Conservation (phyloP, 2,329 filamentous ascomycete genomes). For the Colletotrichum magnum region DNA sequence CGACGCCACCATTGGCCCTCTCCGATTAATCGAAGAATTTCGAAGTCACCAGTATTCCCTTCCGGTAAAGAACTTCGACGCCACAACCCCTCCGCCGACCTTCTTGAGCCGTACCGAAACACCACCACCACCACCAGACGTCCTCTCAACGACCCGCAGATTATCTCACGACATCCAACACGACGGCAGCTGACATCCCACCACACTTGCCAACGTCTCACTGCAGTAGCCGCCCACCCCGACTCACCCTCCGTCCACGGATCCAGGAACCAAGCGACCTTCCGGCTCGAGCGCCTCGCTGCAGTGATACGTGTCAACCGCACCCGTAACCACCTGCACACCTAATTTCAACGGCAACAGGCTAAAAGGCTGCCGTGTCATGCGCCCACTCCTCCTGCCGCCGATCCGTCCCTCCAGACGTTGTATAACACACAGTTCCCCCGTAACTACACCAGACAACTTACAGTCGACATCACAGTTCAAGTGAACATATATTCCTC, state of each 20-base stretch:
- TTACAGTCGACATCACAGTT: background rate
- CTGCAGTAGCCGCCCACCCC: background rate
- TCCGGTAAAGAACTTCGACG: too few relatives aligned
- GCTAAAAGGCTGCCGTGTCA: background rate
- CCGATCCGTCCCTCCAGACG: background rate
- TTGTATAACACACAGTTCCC: too few relatives aligned
- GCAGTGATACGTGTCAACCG: slow-evolving; percentile 11
- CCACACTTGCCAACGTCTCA: background rate
- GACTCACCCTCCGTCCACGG: background rate
- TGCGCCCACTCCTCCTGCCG: background rate
- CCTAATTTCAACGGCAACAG: background rate
- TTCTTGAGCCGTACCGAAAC: background rate
- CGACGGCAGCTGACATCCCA: background rate
- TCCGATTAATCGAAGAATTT: too few relatives aligned
- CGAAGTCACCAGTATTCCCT: too few relatives aligned
- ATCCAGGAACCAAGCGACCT: background rate
- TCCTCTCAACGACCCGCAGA: background rate
- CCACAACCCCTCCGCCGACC: too few relatives aligned
- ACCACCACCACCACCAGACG: too few relatives aligned
- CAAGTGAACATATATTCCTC: background rate
- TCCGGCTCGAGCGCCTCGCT: slow-evolving; percentile 1
- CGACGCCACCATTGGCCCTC: too few relatives aligned
- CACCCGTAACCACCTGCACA: background rate
- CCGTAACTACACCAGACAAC: background rate
- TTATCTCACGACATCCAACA: background rate